Conservation (phyloP, 805 yeast species). For the Pichia rugopelliculosa region DNA sequence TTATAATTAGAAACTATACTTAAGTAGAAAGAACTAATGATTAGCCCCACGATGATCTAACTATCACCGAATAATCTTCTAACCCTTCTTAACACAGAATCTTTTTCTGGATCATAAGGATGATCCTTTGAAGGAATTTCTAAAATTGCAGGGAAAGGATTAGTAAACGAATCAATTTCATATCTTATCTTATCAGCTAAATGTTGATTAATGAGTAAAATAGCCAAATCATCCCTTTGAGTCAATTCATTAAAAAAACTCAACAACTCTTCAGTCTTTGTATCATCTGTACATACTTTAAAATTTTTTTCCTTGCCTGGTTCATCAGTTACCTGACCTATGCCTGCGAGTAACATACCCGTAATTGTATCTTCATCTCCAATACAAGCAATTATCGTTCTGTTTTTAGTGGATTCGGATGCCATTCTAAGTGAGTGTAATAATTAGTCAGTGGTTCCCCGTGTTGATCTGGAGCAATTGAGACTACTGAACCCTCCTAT, state of each 20-base stretch:
- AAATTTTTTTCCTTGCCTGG: constrained; percentile 73
- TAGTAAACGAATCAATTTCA: constrained; percentile 73
- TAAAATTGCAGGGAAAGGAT: constrained; percentile 92
- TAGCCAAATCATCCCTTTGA: constrained; percentile 83
- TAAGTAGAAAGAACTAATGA: background rate
- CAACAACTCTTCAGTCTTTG: constrained; percentile 68
- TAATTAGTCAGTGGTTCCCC: background rate
- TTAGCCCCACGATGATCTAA: background rate
- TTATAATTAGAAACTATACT: background rate
- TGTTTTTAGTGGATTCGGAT: constrained; percentile 35
- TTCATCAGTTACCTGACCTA: constrained; percentile 72
- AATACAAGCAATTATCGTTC: constrained; percentile 83
- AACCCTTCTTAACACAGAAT: constrained; percentile 87
- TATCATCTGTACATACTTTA: constrained; percentile 66
- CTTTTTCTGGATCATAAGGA: constrained; percentile 98
- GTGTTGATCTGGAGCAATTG: background rate
- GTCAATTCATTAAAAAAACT: constrained; percentile 72
- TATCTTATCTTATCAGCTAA: constrained; percentile 84
- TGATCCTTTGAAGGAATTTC: constrained; percentile 98
- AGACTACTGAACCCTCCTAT: background rate
- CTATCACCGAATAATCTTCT: constrained; percentile 88
- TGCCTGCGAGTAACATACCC: constrained; percentile 90
- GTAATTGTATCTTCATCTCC: constrained; percentile 98
- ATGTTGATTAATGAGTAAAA: constrained; percentile 87
- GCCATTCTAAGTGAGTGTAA: background rate